Evolutionary conservation across 306 rosid genomes (phyloP), one percentile per base, ranked within the genome.

Genomic region (Cyclanthera cordifolia): DNA sequence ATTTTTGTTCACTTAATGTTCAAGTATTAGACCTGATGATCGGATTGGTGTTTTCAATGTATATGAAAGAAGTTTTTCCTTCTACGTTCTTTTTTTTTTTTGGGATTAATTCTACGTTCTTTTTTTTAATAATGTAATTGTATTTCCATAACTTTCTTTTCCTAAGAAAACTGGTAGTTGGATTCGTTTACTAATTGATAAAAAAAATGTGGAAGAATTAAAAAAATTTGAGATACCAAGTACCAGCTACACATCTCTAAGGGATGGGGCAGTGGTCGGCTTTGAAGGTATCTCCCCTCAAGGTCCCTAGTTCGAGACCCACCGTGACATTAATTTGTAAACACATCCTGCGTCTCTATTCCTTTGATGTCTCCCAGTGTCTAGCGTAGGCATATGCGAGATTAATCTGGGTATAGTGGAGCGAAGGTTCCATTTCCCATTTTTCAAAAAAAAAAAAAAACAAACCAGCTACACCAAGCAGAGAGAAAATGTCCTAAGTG

Each of bases 11-110:
- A 63, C 51, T 51, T 39, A 8, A 43, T 64, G 32, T 23, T 61
- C 32, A 27, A 13, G 14, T 32, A 39, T 45, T 65, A 6, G 37
- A 61, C 30, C 21, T 19, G 51, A 61, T 61, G 68, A 41, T 63
- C 8, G 43, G 43, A 8, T 37, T 37, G 70, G 70, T 21, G 53
- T 6, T 65, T 65, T 65, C 53, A 45, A 45, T 51, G 32, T 63
- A 10, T 34, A n/a, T n/a, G 23, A 60, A 60, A 63, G 28, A 55
- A 24, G 50, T 61, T 11, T 17, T 61, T 39, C 39, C 17, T 37
- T 13, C 39, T 65, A 45, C 21, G 11, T 65, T 65, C 70, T 65
- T 65, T 2, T 65, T 65, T 45, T n/a, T n/a, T n/a, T n/a, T n/a
- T n/a, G n/a, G n/a, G n/a, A n/a, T n/a, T n/a, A n/a, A n/a, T 37